These are phyloP conservation scores for Coemansia sp. DNA, from an alignment of 192 early-diverging fungal genomes.

Conservation along the genomic window DNA sequence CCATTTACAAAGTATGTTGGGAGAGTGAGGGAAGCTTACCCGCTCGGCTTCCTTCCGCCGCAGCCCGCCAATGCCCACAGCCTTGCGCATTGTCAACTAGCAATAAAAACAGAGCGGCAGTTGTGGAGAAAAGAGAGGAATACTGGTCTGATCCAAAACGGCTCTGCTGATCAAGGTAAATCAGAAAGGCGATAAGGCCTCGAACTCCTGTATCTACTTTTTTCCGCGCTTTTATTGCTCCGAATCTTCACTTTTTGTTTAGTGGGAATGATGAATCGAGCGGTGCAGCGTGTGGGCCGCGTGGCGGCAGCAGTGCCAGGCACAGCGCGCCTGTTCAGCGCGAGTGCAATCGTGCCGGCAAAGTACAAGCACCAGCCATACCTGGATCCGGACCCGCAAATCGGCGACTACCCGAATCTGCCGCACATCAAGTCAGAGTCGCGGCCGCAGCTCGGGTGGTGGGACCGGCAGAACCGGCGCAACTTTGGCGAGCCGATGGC, in stretches of 20 bases:
- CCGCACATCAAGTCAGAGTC: conserved; percentile 60
- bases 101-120: not conserved
- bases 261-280: conserved; percentile 31
- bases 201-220: not conserved
- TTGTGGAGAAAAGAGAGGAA: not conserved
- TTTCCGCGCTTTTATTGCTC: no score
- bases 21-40: conserved; percentile 2
- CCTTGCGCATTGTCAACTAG: conserved; percentile 29
- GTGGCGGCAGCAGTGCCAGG: no score
- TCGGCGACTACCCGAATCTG: conserved; percentile 72
- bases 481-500: conserved; percentile 71
- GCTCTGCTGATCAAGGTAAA: not conserved
- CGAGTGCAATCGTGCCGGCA: conserved; percentile 4
- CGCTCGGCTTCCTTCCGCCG: conserved; percentile 52
- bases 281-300: not conserved
- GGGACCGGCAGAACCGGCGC: conserved; percentile 68
- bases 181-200: not conserved
- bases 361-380: conserved; percentile 40
- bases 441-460: conserved; percentile 62
- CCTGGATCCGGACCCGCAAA: conserved; percentile 62
- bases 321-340: not conserved
- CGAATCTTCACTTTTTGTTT: not conserved
- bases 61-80: conserved; percentile 55
- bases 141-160: not conserved
- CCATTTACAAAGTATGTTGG: not conserved